Conservation (phyloP, 495 filamentous ascomycete genomes). For the Penicillium soppii region DNA sequence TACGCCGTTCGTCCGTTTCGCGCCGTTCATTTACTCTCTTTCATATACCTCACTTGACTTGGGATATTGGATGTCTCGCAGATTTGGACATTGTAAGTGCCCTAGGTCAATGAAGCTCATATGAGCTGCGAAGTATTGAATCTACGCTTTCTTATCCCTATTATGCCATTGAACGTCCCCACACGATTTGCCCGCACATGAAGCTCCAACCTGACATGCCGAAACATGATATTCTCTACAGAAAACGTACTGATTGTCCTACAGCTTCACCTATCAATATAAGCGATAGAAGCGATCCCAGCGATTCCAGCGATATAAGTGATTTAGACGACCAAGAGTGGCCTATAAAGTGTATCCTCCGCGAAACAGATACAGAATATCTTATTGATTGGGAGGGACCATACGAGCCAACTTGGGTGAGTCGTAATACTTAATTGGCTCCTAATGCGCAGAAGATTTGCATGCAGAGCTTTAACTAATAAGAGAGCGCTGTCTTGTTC, state of each 20-base stretch:
- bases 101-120: conserved; percentile 1
- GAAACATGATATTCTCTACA: neutral
- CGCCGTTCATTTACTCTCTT: conserved; percentile 13
- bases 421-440: conserved; percentile 2
- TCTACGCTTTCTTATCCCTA: neutral
- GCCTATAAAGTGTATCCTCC: conserved; percentile 39
- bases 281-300: conserved; percentile 5
- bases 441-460: neutral
- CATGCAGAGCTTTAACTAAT: neutral
- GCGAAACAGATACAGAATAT: conserved; percentile 39
- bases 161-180: conserved; percentile 1
- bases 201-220: conserved; percentile 1
- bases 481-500: neutral
- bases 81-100: conserved; percentile 1
- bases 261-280: neutral
- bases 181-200: conserved; percentile 5
- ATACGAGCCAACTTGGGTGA: conserved; percentile 43
- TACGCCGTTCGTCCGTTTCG: conserved; percentile 4
- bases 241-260: neutral
- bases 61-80: conserved; percentile 1
- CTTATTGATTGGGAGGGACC: conserved; percentile 43
- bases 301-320: neutral
- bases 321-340: conserved; percentile 26
- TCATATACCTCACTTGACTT: conserved; percentile 6
- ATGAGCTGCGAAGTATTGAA: neutral